A percentile compares a stretch with the other conserved stretches of the same genome.
Evolutionary conservation across 345 rosid species (phyloP).

Genomic region (Lumnitzera littorea): DNA sequence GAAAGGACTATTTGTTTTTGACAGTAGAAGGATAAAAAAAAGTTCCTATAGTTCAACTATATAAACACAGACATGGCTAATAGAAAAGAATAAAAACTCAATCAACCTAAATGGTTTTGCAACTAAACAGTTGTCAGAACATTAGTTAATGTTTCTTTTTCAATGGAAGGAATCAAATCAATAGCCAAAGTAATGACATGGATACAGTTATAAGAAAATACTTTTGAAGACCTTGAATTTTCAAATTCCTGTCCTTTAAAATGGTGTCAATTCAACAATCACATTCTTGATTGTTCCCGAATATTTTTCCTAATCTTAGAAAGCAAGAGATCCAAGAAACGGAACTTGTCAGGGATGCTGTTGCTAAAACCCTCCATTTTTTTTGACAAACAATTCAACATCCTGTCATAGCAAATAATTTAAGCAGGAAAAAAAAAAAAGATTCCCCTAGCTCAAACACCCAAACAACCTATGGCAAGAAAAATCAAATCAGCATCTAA

Average conservation of each 20-base stretch:
- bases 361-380: conserved; percentile 43
- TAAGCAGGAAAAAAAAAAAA: not conserved
- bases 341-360: conserved; percentile 54
- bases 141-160: no score
- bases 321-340: conserved; percentile 53
- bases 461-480: conserved; percentile 2
- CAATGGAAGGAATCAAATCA: not conserved
- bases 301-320: conserved; percentile 37
- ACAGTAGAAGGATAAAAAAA: no score
- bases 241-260: conserved; percentile 54
- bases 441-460: not conserved
- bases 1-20: no score
- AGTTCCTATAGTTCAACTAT: no score
- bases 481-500: conserved; percentile 1
- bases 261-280: conserved; percentile 53
- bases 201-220: conserved; percentile 3
- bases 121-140: no score
- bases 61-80: no score
- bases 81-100: no score
- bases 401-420: conserved; percentile 29
- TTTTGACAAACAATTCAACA: conserved; percentile 52
- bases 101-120: no score
- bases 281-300: conserved; percentile 55
- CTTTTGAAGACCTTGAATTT: conserved; percentile 54
- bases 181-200: not conserved